phyloP scores from a whole-genome alignment of 1,139 yeast genomes.

The Saccharomyces hybrid region DNA sequence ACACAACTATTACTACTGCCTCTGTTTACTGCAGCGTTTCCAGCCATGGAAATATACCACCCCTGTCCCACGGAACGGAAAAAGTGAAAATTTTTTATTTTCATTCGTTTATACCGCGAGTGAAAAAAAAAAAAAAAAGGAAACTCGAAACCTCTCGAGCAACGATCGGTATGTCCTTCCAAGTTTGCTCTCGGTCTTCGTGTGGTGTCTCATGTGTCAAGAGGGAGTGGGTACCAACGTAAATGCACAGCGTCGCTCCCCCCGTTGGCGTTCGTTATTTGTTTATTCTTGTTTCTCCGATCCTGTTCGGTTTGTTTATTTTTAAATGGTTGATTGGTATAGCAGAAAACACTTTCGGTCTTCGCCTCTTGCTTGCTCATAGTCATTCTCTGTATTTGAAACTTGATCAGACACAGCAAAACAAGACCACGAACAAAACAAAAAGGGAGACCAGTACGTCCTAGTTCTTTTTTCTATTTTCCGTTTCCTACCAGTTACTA shows the following conservation, averaged over 20 bases:
- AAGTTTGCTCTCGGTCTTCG: background rate
- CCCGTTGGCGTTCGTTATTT: constrained; percentile 1
- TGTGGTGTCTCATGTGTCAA: background rate
- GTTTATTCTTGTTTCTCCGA: background rate
- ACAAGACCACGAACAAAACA: background rate
- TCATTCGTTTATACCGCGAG: background rate
- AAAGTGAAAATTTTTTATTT: background rate
- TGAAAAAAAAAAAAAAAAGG: background rate
- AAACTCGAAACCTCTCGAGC: background rate
- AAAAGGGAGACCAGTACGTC: background rate
- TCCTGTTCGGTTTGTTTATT: background rate
- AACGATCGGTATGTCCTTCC: background rate
- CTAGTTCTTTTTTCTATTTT: background rate
- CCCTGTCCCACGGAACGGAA: background rate
- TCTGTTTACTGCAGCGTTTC: background rate
- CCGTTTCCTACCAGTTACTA: background rate
- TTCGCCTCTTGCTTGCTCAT: background rate
- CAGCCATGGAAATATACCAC: background rate
- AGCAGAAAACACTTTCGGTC: background rate
- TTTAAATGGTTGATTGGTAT: background rate
- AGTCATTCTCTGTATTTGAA: background rate
- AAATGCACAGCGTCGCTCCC: background rate
- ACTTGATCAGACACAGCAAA: background rate
- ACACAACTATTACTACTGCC: background rate
- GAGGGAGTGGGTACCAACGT: background rate